A percentile compares a stretch with the other conserved stretches of the same genome.
Evolutionary conservation across 768 basidiomycete genomes (phyloP).

Genomic region (Calocera viscosa): DNA sequence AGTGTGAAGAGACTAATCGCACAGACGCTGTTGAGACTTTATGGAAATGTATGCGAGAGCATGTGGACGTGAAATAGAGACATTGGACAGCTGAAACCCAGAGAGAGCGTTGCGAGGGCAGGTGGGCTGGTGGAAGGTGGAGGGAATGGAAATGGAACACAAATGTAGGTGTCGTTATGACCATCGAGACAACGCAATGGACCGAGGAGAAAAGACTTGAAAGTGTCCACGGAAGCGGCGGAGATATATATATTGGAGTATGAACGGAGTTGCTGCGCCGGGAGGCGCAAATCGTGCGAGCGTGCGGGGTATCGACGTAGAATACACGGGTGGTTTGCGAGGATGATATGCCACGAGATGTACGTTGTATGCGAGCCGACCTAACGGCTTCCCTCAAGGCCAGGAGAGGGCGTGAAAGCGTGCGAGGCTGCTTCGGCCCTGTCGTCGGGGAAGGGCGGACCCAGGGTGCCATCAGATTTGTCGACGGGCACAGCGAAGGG

Average conservation of each 20-base stretch:
- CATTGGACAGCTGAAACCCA: neutral
- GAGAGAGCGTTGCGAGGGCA: neutral
- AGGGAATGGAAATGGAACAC: neutral
- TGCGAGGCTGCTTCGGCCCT: neutral
- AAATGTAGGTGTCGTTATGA: neutral
- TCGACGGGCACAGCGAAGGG: neutral
- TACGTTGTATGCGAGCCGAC: conserved; percentile 2
- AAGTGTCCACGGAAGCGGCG: neutral
- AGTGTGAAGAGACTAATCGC: neutral
- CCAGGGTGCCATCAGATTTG: neutral
- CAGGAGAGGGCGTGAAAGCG: neutral
- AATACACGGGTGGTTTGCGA: neutral
- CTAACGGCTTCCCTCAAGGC: neutral
- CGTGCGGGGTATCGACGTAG: conserved; percentile 6
- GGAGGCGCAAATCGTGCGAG: neutral
- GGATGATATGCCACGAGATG: conserved; percentile 4
- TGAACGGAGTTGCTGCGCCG: conserved; percentile 6
- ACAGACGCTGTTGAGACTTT: conserved; percentile 5
- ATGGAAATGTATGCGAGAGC: conserved; percentile 1
- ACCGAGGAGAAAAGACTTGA: neutral
- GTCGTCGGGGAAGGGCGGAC: neutral
- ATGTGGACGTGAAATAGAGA: neutral
- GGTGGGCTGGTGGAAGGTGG: neutral
- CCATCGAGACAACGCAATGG: neutral
- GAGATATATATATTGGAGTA: conserved; percentile 7